Evolutionary conservation across 2,329 filamentous ascomycete species (phyloP), one percentile per base, ranked within the genome.

Genomic region (Cladosporium oxysporum): DNA sequence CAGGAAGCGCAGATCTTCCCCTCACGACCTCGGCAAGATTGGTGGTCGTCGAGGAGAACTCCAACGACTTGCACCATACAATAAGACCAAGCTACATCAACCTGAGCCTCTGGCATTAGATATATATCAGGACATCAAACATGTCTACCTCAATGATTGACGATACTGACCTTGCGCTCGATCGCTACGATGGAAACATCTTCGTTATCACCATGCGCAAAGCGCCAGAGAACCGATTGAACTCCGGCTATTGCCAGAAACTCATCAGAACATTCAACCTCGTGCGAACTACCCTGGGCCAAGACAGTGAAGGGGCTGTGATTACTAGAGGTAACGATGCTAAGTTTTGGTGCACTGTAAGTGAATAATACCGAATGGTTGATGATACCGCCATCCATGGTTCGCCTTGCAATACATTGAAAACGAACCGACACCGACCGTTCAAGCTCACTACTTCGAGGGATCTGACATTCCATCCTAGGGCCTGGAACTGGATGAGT

Each of bases 161-260:
- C 69, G 76, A 76, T 52, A 66, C 69, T 55, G 79, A 83, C 67
- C 76, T 84, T 37, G 76, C 79, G 5, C 74, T 84, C 35, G 79
- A 81, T 64, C 80, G 80, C 64, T 73, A 82, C 73, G 68, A 71
- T 65, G 80, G 79, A 68, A 80, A 81, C 67, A 75, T 84, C 68
- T 85, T 83, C 71, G 76, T 86, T 62, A 79, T 86, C 58, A 85
- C 83, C 10, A 82, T 86, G 79, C 79, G 83, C 61, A 85, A 84
- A 69, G 77, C 81, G 11, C 83, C 83, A 1, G 84, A 86, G 71
- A 86, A 87, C 71, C 79, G 84, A 26, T 71, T 86, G 58, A 84
- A 83, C 70, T 77, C 79, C 18, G 75, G 73, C 8, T 85, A 82
- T 68, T 81, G 82, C 50, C 84, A 85, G 72, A 83, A 84, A 67